Percentiles rank a stretch among this genome's conserved stretches.
Conservation (phyloP, 2,329 filamentous ascomycete species). For the Talaromyces rugulosus region DNA sequence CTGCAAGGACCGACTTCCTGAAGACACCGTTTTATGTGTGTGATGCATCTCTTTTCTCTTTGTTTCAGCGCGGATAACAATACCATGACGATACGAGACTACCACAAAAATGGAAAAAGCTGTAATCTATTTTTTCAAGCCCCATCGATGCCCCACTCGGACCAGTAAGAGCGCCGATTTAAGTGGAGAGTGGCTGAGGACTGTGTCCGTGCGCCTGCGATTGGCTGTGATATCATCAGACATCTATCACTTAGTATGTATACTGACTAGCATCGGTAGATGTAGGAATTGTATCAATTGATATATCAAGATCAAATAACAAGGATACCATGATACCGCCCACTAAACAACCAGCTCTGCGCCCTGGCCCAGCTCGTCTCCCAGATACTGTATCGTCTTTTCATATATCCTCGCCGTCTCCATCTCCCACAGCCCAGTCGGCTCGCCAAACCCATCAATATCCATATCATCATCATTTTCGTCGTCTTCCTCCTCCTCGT, state of each 20-base stretch:
- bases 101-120: not conserved
- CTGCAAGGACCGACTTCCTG: not conserved
- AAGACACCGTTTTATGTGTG: not conserved
- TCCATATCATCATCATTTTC: constrained; percentile 44
- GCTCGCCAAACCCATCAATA: constrained; percentile 25
- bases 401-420: constrained; percentile 75
- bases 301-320: not conserved
- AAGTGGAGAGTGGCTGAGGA: not conserved
- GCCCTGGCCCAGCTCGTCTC: constrained; percentile 57
- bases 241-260: no score
- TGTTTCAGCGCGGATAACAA: not conserved
- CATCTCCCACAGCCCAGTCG: constrained; percentile 51
- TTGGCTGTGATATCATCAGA: not conserved
- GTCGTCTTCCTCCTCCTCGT: constrained; percentile 26
- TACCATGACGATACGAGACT: not conserved
- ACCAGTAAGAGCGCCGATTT: not conserved
- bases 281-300: no score
- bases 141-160: not conserved
- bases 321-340: not conserved
- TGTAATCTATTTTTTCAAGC: not conserved
- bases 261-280: no score
- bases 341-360: constrained; percentile 16
- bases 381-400: constrained; percentile 69
- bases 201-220: not conserved
- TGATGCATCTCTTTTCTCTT: not conserved